These are phyloP conservation scores for Cardamine occulta DNA, from an alignment of 345 rosid species.

Conservation along the genomic window DNA sequence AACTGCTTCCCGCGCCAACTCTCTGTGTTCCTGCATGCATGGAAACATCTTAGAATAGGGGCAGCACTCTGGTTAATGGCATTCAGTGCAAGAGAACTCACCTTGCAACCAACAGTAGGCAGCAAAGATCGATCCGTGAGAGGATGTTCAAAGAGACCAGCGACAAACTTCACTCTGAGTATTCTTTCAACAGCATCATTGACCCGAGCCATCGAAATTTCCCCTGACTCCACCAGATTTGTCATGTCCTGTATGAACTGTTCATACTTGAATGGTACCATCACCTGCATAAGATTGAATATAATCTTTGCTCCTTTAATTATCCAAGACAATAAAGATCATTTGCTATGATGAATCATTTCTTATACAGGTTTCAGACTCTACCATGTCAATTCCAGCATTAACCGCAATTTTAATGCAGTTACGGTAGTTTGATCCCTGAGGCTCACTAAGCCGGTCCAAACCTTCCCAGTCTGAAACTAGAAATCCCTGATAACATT, in stretches of 20 bases:
- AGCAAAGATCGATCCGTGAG: slow-evolving; percentile 70
- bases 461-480: slow-evolving; percentile 90
- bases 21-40: slow-evolving; percentile 66
- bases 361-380: slow-evolving; percentile 3
- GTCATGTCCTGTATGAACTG: slow-evolving; percentile 57
- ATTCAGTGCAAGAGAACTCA: slow-evolving; percentile 28
- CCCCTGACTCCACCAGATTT: slow-evolving; percentile 69
- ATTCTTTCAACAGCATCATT: slow-evolving; percentile 89
- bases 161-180: slow-evolving; percentile 79
- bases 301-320: slow-evolving; percentile 36
- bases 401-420: slow-evolving; percentile 65
- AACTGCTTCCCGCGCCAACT: slow-evolving; percentile 83
- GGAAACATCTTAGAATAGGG: slow-evolving; percentile 4
- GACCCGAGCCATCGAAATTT: slow-evolving; percentile 67
- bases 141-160: slow-evolving; percentile 85
- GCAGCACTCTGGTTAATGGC: neutral
- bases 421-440: slow-evolving; percentile 68
- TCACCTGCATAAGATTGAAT: slow-evolving; percentile 44
- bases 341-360: slow-evolving; percentile 11
- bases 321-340: slow-evolving; percentile 5
- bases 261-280: slow-evolving; percentile 64
- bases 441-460: slow-evolving; percentile 64
- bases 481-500: slow-evolving; percentile 65
- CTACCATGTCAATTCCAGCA: slow-evolving; percentile 94
- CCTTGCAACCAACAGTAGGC: slow-evolving; percentile 77